Conservation (phyloP, 2,329 filamentous ascomycete species). For the Aspergillus sp. region DNA sequence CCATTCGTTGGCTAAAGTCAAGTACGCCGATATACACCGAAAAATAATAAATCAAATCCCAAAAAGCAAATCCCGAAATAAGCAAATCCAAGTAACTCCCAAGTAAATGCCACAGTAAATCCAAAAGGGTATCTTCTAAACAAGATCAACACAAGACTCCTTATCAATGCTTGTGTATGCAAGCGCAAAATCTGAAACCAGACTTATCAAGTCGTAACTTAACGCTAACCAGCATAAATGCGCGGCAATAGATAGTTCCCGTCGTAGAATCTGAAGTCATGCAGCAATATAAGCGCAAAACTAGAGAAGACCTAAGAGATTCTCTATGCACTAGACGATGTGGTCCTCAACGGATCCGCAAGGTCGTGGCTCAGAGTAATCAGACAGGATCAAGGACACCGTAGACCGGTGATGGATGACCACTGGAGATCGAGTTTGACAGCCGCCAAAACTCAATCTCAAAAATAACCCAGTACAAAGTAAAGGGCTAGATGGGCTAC, state of each 20-base stretch:
- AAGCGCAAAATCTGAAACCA: neutral
- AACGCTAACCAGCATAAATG: neutral
- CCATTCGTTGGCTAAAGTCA: constrained; percentile 12
- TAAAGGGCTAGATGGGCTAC: neutral
- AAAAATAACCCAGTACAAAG: neutral
- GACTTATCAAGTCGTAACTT: neutral
- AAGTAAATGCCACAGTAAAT: neutral
- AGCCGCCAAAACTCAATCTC: neutral
- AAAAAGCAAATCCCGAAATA: neutral
- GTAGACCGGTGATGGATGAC: neutral
- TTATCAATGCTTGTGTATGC: constrained; percentile 5
- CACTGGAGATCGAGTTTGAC: neutral
- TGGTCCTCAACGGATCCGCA: neutral
- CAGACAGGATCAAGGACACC: neutral
- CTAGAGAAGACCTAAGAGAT: neutral
- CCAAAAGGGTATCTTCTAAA: constrained; percentile 14
- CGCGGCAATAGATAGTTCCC: neutral
- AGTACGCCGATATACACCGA: constrained; percentile 8
- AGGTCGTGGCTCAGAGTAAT: neutral
- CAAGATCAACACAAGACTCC: constrained; percentile 11
- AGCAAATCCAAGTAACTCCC: neutral
- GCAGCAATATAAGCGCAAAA: neutral
- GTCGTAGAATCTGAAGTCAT: neutral
- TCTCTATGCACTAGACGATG: neutral
- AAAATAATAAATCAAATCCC: neutral